Evolutionary conservation across 768 basidiomycete genomes (phyloP).

Genomic region (Russula lepida): DNA sequence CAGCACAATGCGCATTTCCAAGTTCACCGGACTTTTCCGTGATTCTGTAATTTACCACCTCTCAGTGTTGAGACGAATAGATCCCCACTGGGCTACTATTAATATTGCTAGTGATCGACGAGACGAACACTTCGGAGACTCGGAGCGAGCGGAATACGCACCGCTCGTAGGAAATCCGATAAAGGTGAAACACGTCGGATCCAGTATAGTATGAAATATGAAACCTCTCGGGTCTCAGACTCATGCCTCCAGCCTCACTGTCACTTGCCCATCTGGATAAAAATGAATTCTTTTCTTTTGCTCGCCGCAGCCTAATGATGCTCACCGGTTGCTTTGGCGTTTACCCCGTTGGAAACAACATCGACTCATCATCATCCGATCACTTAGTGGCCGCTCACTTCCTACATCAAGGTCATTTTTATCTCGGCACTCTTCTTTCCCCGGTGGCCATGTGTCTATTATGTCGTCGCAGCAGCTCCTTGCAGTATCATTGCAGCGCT

Average conservation of each 20-base stretch:
- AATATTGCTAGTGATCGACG: neutral
- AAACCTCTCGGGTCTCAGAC: neutral
- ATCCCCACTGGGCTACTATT: neutral
- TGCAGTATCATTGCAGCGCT: neutral
- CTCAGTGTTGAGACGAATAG: neutral
- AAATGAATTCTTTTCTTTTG: neutral
- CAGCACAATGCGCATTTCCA: neutral
- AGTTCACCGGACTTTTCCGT: neutral
- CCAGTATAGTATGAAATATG: too few species aligned
- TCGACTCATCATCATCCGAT: neutral
- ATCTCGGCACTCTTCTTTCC: neutral
- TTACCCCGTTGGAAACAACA: neutral
- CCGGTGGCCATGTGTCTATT: neutral
- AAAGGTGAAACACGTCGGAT: neutral
- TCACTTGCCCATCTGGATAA: neutral
- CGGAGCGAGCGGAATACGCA: neutral
- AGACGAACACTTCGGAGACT: neutral
- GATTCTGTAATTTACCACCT: constrained; percentile 5
- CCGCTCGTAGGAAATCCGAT: neutral
- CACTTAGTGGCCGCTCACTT: neutral
- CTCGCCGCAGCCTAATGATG: neutral
- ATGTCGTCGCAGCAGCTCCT: neutral
- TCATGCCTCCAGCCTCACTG: neutral
- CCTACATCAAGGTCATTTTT: neutral
- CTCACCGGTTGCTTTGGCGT: neutral